Base-by-base conservation (phyloP, 805 yeast genomes). In the Saccharomycopsis microspora region DNA sequence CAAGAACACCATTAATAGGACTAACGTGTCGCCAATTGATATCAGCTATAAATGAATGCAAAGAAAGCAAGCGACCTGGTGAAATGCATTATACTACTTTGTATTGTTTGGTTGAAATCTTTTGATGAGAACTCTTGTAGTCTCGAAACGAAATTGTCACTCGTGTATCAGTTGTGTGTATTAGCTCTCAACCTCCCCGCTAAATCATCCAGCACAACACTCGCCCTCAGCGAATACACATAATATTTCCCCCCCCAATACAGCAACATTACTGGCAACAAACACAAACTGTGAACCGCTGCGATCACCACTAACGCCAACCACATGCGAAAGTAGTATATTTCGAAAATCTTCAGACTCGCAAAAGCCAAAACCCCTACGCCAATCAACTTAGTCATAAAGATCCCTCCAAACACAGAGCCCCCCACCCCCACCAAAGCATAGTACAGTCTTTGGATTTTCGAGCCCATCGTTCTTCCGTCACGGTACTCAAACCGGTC, bases 241-340 rank as follows among this genome's bases (percentile, higher is more conserved):
- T 76, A 80, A 36, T 76, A 74, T 41, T 66, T 63, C 8, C 85
- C 84, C 7, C 93, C 94, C 55, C 71, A 68, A 45, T 69, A 64
- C 30, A 86, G 72, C 38, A 90, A 67, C 31, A 82, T 60, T 4
- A 86, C 76, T 0, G 98, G 98, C 45, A 90, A 67, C 48, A 90
- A 75, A 37, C 85, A 71, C 45, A 90, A 69, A 3, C 93, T 76
- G 61, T 90, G 97, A 1, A 83, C 54, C 0, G 89, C 78, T 1
- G 95, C 96, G 48, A 85, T 68, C 1, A 83, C 52, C 5, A 90
- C 82, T 51, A 90, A 69, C 0, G 88, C 70, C 8, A 85, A 65
- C 97, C 97, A 90, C 96, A 90, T 89, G 52, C 95, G 68, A 70
- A 90, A 90, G 62, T 93, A 90, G 63, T 86, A 90, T 1, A 90